A percentile compares a stretch with the other conserved stretches of the same genome.
phyloP scores from a whole-genome alignment of 139 green algal species.

The Tetratostichococcus sp. region DNA sequence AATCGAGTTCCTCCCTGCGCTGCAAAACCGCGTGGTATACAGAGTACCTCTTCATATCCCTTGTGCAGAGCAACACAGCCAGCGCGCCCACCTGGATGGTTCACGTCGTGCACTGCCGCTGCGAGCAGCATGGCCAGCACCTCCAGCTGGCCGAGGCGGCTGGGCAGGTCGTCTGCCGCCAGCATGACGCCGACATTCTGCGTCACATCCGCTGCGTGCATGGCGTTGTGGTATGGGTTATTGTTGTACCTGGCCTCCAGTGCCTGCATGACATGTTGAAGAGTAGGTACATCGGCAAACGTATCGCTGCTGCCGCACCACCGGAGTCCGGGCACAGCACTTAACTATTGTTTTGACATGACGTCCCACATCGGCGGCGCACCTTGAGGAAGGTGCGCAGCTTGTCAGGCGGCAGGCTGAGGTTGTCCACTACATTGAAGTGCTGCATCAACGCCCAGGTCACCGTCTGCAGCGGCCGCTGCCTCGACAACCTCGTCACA shows the following conservation, averaged over 20 bases:
- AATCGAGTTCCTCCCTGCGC: too few relatives aligned
- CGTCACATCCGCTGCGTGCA: constrained; percentile 64
- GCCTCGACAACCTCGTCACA: constrained; percentile 24
- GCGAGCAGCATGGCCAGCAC: constrained; percentile 53
- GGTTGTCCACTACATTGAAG: constrained; percentile 33
- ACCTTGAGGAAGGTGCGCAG: constrained; percentile 35
- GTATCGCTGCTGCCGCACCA: too few relatives aligned
- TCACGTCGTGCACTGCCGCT: constrained; percentile 58
- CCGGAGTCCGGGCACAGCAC: too few relatives aligned
- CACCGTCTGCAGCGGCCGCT: constrained; percentile 37
- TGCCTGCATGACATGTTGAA: constrained; percentile 11
- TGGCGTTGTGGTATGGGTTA: constrained; percentile 66
- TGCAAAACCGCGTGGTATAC: too few relatives aligned
- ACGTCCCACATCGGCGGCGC: neutral
- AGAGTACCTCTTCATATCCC: too few relatives aligned
- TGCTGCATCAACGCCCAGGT: constrained; percentile 26
- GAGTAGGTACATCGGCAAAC: neutral
- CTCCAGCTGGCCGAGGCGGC: constrained; percentile 50
- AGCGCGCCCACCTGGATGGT: constrained; percentile 50
- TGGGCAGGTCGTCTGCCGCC: constrained; percentile 28
- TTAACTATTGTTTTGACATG: too few relatives aligned
- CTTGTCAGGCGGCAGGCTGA: constrained; percentile 27
- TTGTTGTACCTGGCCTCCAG: constrained; percentile 34
- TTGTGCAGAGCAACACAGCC: too few relatives aligned
- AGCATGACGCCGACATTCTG: constrained; percentile 54